Evolutionary conservation across 2,329 filamentous ascomycete genomes (phyloP), one percentile per base, ranked within the genome.

Genomic region (Ophiognomonia clavigignenti-juglandacearum): DNA sequence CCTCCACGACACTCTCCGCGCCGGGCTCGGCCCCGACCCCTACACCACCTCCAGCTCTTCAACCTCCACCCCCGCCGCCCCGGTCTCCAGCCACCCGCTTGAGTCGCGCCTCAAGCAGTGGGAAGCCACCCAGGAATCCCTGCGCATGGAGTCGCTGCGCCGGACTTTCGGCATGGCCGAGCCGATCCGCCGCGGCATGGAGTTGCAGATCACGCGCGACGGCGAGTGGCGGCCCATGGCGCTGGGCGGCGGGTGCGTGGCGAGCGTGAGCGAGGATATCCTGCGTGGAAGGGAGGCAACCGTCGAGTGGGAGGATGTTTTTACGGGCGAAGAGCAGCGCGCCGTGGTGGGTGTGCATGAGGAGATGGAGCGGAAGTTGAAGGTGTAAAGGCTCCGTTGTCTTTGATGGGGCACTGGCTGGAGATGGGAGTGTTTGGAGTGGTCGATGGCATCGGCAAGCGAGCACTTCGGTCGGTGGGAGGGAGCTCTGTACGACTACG

Each of bases 241-340:
- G 38, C 72, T 95, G 47, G 77, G 81, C 37, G 81, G 83, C 31
- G 68, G 72, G 43, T 71, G 62, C 57, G 67, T 73, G 39, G 76
- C 79, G 10, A 82, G 82, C 61, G 75, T 97, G 43, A 91, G 96
- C 70, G 88, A 89, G 73, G 92, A 97, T 65, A 89, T 98, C 54
- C 71, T 98, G 61, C 78, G 77, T 52, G 91, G 90, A 4, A 74
- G 83, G 61, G 93, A 97, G 64, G 71, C 78, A 23, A 85, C 80
- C 59, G 74, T 95, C 57, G 81, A 77, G 8, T 98, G 93, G 93
- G 93, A 98, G 76, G 93, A 97, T 72, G 82, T 98, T 18, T 97
- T 85, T 64, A 81, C 78, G 18, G 88, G 89, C 51, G 85, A 87
- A 57, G 88, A 92, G 67, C 77, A 81, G 64, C 78, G 83, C 59